These are phyloP conservation scores for Boletellus emodensis DNA, from an alignment of 768 basidiomycete genomes.

Conservation along the genomic window DNA sequence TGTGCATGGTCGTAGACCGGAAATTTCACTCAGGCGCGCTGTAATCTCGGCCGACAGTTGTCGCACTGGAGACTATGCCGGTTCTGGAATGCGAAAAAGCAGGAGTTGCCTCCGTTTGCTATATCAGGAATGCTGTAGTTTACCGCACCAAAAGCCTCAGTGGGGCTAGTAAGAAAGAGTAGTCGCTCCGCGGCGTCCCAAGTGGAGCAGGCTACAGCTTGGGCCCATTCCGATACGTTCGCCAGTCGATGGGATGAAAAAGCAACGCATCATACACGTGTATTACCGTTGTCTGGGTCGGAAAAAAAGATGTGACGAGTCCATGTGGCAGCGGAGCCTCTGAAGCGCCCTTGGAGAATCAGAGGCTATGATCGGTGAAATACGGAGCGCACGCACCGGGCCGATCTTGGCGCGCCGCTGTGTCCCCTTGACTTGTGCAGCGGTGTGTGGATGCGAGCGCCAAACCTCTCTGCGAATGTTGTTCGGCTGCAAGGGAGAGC, in stretches of 20 bases:
- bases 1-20: too few relatives aligned
- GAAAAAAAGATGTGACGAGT: not conserved
- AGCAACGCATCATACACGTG: not conserved
- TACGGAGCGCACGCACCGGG: not conserved
- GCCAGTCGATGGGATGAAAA: too few relatives aligned
- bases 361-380: not conserved
- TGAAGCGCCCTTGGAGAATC: not conserved
- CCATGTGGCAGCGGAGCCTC: not conserved
- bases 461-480: too few relatives aligned
- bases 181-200: too few relatives aligned
- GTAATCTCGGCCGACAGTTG: too few relatives aligned
- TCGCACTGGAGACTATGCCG: not conserved
- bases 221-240: too few relatives aligned
- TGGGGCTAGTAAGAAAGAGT: too few relatives aligned
- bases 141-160: not conserved
- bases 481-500: not conserved
- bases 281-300: not conserved
- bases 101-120: not conserved
- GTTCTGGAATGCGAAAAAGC: not conserved
- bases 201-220: not conserved
- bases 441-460: not conserved
- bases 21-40: too few relatives aligned
- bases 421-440: not conserved
- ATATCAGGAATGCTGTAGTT: not conserved
- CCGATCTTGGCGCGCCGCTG: not conserved